These are phyloP conservation scores for Fusarium albosuccineum DNA, from an alignment of 2,329 filamentous ascomycete species.

Conservation along the genomic window DNA sequence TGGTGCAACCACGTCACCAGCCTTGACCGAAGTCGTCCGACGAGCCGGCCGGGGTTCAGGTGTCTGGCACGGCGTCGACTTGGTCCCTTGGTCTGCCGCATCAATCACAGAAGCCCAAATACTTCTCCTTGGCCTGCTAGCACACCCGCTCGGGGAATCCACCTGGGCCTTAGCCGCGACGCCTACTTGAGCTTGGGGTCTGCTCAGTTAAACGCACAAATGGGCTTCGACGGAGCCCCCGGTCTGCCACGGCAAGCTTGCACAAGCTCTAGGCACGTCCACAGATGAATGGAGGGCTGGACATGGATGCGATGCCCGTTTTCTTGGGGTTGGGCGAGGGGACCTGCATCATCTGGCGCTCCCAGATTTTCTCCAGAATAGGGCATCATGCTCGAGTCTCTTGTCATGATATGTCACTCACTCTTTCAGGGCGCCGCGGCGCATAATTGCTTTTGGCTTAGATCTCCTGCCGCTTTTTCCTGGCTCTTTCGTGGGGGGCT, in stretches of 20 bases:
- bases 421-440: slow-evolving; percentile 10
- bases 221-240: slow-evolving; percentile 29
- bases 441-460: slow-evolving; percentile 32
- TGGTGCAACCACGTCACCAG: slow-evolving; percentile 30
- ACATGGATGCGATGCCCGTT: not conserved
- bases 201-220: slow-evolving; percentile 46
- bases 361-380: slow-evolving; percentile 5
- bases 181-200: slow-evolving; percentile 14
- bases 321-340: slow-evolving; percentile 9
- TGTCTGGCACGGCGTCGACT: not conserved
- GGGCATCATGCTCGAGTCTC: slow-evolving; percentile 14
- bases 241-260: slow-evolving; percentile 1
- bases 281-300: not conserved
- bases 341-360: slow-evolving; percentile 28
- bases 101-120: slow-evolving; percentile 41
- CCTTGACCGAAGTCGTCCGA: slow-evolving; percentile 26
- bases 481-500: not conserved
- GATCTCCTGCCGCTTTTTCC: slow-evolving; percentile 28
- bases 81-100: slow-evolving; percentile 35
- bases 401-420: slow-evolving; percentile 19
- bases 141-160: slow-evolving; percentile 4
- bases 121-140: slow-evolving; percentile 1
- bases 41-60: slow-evolving; percentile 12
- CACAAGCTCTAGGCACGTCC: slow-evolving; percentile 2
- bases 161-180: slow-evolving; percentile 23